Percentiles rank a stretch among this genome's conserved stretches.
These are phyloP conservation scores for Cafeteria roenbergensis DNA, from an alignment of 108 stramenopile species.

Conservation along the genomic window DNA sequence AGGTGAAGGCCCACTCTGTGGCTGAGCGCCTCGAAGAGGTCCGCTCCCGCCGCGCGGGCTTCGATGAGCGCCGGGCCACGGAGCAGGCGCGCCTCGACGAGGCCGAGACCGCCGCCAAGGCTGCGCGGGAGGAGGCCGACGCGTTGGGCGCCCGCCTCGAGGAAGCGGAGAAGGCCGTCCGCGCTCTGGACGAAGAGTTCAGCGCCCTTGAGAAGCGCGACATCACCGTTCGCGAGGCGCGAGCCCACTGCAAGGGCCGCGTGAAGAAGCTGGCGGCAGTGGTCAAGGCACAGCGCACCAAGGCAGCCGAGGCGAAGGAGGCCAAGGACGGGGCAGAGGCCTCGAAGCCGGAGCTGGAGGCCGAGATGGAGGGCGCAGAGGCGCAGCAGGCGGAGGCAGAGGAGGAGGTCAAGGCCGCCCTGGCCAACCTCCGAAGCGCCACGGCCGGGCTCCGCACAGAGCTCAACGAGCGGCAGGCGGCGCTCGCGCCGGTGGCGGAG, in stretches of 20 bases:
- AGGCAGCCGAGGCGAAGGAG: constrained; percentile 48
- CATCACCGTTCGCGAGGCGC: constrained; percentile 75
- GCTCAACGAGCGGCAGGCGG: constrained; percentile 68
- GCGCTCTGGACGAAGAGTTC: constrained; percentile 52
- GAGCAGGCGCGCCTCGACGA: constrained; percentile 37
- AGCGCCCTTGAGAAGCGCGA: constrained; percentile 69
- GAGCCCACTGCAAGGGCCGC: constrained; percentile 62
- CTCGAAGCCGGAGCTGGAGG: constrained; percentile 55
- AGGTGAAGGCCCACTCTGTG: constrained; percentile 32
- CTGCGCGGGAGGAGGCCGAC: neutral
- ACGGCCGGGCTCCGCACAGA: constrained; percentile 65
- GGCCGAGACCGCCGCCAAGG: constrained; percentile 40
- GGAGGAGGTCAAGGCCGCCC: constrained; percentile 3
- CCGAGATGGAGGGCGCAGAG: constrained; percentile 35
- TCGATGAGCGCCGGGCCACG: constrained; percentile 19
- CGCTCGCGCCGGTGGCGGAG: constrained; percentile 64
- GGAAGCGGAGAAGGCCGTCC: constrained; percentile 6
- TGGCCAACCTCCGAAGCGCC: constrained; percentile 17
- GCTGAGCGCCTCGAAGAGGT: constrained; percentile 36
- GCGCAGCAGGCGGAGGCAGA: constrained; percentile 14
- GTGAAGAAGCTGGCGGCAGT: constrained; percentile 61
- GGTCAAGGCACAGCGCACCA: constrained; percentile 30
- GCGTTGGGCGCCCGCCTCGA: neutral
- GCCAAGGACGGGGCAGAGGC: constrained; percentile 43
- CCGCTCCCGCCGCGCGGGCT: constrained; percentile 30